Evolutionary conservation across 768 basidiomycete genomes (phyloP).

Genomic region (Trametes coccinea): DNA sequence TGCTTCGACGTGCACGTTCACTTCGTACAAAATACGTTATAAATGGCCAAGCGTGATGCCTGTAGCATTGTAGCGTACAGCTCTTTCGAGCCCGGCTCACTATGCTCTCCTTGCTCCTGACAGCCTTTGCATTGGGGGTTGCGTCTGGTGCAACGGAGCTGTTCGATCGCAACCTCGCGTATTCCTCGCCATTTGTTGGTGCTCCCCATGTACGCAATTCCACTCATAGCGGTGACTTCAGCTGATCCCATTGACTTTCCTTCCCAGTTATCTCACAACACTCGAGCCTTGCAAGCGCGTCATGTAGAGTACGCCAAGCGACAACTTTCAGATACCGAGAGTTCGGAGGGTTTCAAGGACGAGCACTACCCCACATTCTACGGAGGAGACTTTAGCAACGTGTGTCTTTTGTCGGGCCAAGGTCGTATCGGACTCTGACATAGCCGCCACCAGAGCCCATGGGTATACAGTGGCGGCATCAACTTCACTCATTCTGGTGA

Average conservation of each 20-base stretch:
- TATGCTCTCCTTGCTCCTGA: constrained; percentile 7
- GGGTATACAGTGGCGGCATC: constrained; percentile 51
- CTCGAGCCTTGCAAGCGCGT: constrained; percentile 37
- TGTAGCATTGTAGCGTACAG: too few species aligned
- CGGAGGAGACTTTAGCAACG: constrained; percentile 50
- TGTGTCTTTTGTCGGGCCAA: constrained; percentile 31
- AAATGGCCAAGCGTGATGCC: too few species aligned
- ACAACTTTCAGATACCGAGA: constrained; percentile 33
- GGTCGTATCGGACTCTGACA: too few species aligned
- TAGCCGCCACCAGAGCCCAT: constrained; percentile 36
- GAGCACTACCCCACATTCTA: constrained; percentile 53
- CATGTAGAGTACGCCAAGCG: constrained; percentile 30
- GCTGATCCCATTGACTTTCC: background rate
- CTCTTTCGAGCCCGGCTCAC: too few species aligned
- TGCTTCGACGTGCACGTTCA: background rate
- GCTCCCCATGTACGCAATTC: constrained; percentile 8
- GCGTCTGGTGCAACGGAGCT: constrained; percentile 18
- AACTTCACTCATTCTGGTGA: constrained; percentile 51
- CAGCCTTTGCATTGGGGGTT: constrained; percentile 8
- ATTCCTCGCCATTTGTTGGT: constrained; percentile 14
- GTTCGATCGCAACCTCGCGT: constrained; percentile 22
- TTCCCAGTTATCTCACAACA: constrained; percentile 42
- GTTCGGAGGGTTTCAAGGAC: constrained; percentile 43
- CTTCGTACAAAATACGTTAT: too few species aligned
- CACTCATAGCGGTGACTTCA: background rate